phyloP scores from a whole-genome alignment of 2,329 filamentous ascomycete species.

The Monilinia laxa region DNA sequence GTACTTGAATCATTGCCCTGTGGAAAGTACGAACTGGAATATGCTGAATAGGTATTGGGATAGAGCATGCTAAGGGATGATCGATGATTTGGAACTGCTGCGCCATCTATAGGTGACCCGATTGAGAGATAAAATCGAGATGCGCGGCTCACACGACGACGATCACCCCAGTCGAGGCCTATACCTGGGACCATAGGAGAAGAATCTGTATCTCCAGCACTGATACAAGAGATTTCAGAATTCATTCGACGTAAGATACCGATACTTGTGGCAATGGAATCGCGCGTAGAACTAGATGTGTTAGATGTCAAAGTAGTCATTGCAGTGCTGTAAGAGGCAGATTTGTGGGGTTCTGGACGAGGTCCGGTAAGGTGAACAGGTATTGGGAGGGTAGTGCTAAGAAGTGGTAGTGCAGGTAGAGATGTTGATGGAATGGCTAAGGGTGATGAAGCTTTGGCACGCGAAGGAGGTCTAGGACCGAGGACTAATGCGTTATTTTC shows the following conservation, averaged over 20 bases:
- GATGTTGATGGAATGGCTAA: slow-evolving; percentile 16
- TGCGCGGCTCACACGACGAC: background rate
- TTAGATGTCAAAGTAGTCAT: slow-evolving; percentile 5
- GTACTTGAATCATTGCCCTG: slow-evolving; percentile 11
- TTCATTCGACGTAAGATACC: slow-evolving; percentile 26
- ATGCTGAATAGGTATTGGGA: slow-evolving; percentile 4
- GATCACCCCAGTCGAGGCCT: slow-evolving; percentile 5
- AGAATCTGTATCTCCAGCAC: slow-evolving; percentile 5
- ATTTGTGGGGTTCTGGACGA: slow-evolving; percentile 24
- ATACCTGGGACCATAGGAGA: slow-evolving; percentile 6
- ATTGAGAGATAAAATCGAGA: slow-evolving; percentile 20
- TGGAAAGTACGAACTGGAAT: slow-evolving; percentile 9
- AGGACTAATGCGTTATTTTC: background rate
- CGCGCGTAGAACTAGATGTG: background rate
- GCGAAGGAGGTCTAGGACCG: background rate
- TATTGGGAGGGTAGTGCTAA: slow-evolving; percentile 27
- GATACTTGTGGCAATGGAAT: slow-evolving; percentile 22
- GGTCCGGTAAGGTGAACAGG: slow-evolving; percentile 30
- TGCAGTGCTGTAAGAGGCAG: background rate
- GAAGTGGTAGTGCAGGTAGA: slow-evolving; percentile 28
- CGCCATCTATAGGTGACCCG: background rate
- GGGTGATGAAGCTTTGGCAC: slow-evolving; percentile 24
- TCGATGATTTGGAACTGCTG: background rate
- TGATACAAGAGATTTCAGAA: slow-evolving; percentile 19
- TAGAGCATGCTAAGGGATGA: slow-evolving; percentile 8